Evolutionary conservation across 2,329 filamentous ascomycete species (phyloP).

Genomic region (Ascochyta fabae): DNA sequence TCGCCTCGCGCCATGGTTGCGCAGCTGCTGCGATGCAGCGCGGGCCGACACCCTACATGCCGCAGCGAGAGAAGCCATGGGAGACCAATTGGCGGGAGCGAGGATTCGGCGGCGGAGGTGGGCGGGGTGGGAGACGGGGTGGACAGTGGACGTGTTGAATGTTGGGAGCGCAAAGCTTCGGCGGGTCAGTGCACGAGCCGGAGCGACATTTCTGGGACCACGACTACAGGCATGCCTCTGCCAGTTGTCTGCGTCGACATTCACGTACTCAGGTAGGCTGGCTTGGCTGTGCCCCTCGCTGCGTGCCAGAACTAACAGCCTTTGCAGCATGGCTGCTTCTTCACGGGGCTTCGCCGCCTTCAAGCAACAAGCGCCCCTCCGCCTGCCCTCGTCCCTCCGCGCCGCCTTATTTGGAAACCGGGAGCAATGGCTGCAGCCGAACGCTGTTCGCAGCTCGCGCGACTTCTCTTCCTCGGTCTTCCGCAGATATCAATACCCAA

Average conservation of each 20-base stretch:
- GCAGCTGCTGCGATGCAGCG: slow-evolving; percentile 61
- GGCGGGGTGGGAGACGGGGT: slow-evolving; percentile 16
- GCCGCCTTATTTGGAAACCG: slow-evolving; percentile 36
- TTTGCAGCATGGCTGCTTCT: slow-evolving; percentile 39
- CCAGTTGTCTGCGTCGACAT: slow-evolving; percentile 1
- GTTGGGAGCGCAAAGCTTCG: slow-evolving; percentile 43
- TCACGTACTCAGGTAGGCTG: not conserved
- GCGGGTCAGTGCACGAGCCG: slow-evolving; percentile 12
- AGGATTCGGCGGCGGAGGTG: slow-evolving; percentile 22
- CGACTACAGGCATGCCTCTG: slow-evolving; percentile 1
- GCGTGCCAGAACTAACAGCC: not conserved
- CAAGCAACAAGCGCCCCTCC: slow-evolving; percentile 36
- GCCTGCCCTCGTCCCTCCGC: slow-evolving; percentile 44
- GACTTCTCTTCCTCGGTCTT: slow-evolving; percentile 34
- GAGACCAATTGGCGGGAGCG: slow-evolving; percentile 32
- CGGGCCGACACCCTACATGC: slow-evolving; percentile 70
- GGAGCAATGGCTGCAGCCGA: slow-evolving; percentile 29
- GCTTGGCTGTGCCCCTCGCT: not conserved
- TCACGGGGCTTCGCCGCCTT: slow-evolving; percentile 39
- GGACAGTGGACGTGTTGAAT: slow-evolving; percentile 33
- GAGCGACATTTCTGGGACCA: slow-evolving; percentile 13
- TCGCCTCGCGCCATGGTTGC: slow-evolving; percentile 61
- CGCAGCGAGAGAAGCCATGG: slow-evolving; percentile 71
- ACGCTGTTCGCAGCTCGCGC: slow-evolving; percentile 20
- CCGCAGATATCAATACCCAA: slow-evolving; percentile 33